Evolutionary conservation across 345 rosid genomes (phyloP), one percentile per base, ranked within the genome.

Genomic region (Citrus hindsii): DNA sequence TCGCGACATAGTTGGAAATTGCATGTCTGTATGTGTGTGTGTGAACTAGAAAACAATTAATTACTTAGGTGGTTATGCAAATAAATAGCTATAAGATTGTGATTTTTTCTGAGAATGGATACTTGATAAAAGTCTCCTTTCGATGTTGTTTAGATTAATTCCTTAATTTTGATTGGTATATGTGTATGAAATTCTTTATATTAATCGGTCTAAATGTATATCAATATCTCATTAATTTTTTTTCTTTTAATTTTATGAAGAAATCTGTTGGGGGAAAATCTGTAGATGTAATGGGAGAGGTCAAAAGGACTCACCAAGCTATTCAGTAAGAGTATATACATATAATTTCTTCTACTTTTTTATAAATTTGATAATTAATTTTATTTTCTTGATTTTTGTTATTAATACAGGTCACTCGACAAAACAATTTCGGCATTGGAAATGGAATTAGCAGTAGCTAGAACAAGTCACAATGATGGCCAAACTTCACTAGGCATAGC

Each of bases 221-320:
- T 48, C 7, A 32, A 12, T 53, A 33, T 10, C 5, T 14, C 16
- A 2, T 2, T 33, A 46, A 18, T 28, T 4, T 6, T 69, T 55
- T 7, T 48, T 4, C 24, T 62, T 42, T 28, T 67, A 73, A 33
- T 63, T 67, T 58, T 42, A 55, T 66, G 60, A 80, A 95, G 98
- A 90, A 76, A 83, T 18, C 91, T 79, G 82, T 61, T 25, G 93
- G 93, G 80, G 94, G 87, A 74, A 85, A 81, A 77, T 71, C 91
- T 1, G 87, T 81, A 70, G 92, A 90, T 81, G 71, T 92, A 3
- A 85, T 88, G 80, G 95, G 86, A 79, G 91, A 95, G 85, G 94
- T 93, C 67, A 76, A 82, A 1, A 88, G 73, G 82, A 92, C 98
- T 16, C 98, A 90, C 67, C 83, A 92, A 73, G 98, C 94, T 75